These are phyloP conservation scores for Xylariaceae sp. DNA, from an alignment of 2,329 filamentous ascomycete species.

Conservation along the genomic window DNA sequence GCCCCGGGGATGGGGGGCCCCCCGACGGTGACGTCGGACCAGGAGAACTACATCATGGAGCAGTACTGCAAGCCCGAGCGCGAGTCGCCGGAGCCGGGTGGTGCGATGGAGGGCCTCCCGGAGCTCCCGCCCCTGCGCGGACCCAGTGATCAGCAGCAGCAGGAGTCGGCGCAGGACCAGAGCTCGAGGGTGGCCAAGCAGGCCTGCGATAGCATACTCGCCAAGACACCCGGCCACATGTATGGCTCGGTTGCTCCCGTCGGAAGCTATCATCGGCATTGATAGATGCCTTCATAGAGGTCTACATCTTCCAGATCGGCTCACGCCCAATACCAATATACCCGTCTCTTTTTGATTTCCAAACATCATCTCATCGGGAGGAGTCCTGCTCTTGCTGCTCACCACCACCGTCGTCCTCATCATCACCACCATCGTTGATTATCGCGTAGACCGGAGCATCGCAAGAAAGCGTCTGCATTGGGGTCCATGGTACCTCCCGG, in stretches of 20 bases:
- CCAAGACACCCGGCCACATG: conserved; percentile 16
- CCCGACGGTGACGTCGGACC: conserved; percentile 22
- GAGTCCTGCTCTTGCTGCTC: too few relatives aligned
- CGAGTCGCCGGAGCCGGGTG: conserved; percentile 8
- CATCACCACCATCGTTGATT: too few relatives aligned
- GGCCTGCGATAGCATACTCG: conserved; percentile 28
- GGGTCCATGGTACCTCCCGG: too few relatives aligned
- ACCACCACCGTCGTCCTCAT: too few relatives aligned
- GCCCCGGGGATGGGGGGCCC: conserved; percentile 11
- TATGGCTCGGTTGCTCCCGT: conserved; percentile 10
- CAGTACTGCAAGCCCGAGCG: conserved; percentile 18
- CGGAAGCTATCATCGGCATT: too few relatives aligned
- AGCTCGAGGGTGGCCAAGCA: conserved; percentile 31
- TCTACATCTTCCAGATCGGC: too few relatives aligned
- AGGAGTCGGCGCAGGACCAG: conserved; percentile 15
- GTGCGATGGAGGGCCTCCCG: conserved; percentile 10
- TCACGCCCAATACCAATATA: too few relatives aligned
- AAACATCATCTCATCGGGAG: too few relatives aligned
- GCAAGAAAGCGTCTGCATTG: too few relatives aligned
- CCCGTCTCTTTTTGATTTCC: too few relatives aligned
- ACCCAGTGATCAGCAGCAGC: conserved; percentile 12
- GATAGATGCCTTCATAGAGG: too few relatives aligned
- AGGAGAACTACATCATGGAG: conserved; percentile 22
- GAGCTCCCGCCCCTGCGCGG: conserved; percentile 13
- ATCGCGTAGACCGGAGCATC: too few relatives aligned